A percentile compares a stretch with the other conserved stretches of the same genome.
These are phyloP conservation scores for Hysterium pulicare DNA, from an alignment of 2,329 filamentous ascomycete genomes.

Conservation along the genomic window DNA sequence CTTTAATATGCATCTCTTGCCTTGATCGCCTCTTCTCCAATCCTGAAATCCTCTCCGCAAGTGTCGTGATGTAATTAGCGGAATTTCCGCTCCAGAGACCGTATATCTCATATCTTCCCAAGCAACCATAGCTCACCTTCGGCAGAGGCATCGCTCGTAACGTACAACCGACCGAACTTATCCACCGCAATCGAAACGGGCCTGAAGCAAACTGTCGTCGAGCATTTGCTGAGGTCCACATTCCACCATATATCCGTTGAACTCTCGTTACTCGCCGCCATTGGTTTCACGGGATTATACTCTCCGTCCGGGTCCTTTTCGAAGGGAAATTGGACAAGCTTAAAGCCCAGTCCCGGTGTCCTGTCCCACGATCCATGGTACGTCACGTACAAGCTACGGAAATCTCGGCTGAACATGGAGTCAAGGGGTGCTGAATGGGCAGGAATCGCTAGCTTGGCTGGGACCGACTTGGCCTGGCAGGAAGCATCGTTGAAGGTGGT, in stretches of 20 bases:
- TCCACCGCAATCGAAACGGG: constrained; percentile 26
- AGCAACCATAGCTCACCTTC: constrained; percentile 27
- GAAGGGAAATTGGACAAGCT: constrained; percentile 23
- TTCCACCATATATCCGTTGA: constrained; percentile 26
- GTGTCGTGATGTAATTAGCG: too few species aligned
- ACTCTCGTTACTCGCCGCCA: constrained; percentile 9
- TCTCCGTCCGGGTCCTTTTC: constrained; percentile 5
- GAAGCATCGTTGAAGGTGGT: constrained; percentile 23
- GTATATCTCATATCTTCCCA: constrained; percentile 17
- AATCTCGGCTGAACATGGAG: constrained; percentile 21
- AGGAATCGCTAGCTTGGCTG: constrained; percentile 17
- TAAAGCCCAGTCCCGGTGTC: constrained; percentile 18
- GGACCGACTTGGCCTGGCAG: constrained; percentile 16
- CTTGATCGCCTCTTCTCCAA: too few species aligned
- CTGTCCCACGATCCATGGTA: constrained; percentile 30
- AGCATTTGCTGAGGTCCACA: constrained; percentile 20
- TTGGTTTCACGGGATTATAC: constrained; percentile 11
- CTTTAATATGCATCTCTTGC: too few species aligned
- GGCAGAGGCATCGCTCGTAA: constrained; percentile 26
- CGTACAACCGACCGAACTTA: constrained; percentile 22
- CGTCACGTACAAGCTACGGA: constrained; percentile 22
- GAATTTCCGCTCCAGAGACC: too few species aligned
- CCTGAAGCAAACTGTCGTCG: constrained; percentile 27
- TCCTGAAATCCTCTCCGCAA: too few species aligned
- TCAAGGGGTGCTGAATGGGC: constrained; percentile 29